Evolutionary conservation across 306 rosid genomes (phyloP).

Genomic region (Quercus robur): DNA sequence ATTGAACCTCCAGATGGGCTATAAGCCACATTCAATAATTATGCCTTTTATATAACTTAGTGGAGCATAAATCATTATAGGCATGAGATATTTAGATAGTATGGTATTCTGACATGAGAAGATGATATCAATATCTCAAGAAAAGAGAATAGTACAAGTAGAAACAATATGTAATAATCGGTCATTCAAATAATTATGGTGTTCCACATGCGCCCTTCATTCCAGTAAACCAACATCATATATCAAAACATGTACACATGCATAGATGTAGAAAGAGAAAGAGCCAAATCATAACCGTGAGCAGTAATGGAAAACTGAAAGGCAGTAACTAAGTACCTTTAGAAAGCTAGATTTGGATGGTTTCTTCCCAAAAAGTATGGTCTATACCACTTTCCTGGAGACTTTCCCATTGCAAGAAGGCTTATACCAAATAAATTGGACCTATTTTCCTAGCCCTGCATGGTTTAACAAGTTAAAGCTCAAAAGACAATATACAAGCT

Average conservation of each 20-base stretch:
- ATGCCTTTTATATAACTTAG: not conserved
- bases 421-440: not conserved
- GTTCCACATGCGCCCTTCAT: not conserved
- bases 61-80: not conserved
- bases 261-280: conserved; percentile 18
- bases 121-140: not conserved
- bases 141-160: not conserved
- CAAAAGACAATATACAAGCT: not conserved
- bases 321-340: conserved; percentile 8
- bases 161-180: not conserved
- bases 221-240: not conserved
- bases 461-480: not conserved
- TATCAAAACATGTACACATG: not conserved
- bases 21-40: not conserved
- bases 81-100: not conserved
- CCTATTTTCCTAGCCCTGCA: not conserved
- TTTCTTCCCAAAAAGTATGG: conserved; percentile 73
- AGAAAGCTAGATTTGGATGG: conserved; percentile 53
- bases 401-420: conserved; percentile 61
- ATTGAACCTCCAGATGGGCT: not conserved
- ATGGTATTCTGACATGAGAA: not conserved
- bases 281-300: conserved; percentile 4
- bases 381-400: conserved; percentile 88
- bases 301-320: not conserved
- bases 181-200: not conserved